Conservation (phyloP, 148 eudicot genomes). For the Silene latifolia region DNA sequence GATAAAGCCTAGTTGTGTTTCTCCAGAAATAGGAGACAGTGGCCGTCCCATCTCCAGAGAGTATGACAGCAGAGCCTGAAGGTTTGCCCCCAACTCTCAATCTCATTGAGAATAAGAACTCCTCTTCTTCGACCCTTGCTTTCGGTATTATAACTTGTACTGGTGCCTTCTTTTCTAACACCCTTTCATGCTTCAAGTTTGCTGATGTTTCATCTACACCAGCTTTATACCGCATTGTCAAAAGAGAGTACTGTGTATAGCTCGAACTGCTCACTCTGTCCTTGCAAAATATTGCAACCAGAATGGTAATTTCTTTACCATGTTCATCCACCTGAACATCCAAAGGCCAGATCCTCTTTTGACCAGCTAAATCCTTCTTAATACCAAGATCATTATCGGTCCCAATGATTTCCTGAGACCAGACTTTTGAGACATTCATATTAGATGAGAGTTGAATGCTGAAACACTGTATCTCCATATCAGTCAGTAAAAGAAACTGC, state of each 20-base stretch:
- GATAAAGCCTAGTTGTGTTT: slow-evolving; percentile 70
- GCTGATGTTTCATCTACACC: slow-evolving; percentile 45
- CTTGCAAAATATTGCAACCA: slow-evolving; percentile 82
- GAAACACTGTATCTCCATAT: slow-evolving; percentile 81
- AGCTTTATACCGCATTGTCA: slow-evolving; percentile 83
- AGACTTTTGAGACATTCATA: slow-evolving; percentile 53
- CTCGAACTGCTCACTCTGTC: slow-evolving; percentile 85
- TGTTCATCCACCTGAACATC: slow-evolving; percentile 74
- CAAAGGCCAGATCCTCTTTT: slow-evolving; percentile 88
- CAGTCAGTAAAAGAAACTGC: slow-evolving; percentile 75
- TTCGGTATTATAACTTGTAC: slow-evolving; percentile 77
- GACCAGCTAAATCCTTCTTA: slow-evolving; percentile 92
- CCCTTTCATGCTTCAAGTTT: slow-evolving; percentile 38
- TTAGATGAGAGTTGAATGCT: slow-evolving; percentile 41
- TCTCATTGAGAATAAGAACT: slow-evolving; percentile 83
- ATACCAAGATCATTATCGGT: slow-evolving; percentile 78
- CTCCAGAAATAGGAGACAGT: slow-evolving; percentile 77
- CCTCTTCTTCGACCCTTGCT: slow-evolving; percentile 92
- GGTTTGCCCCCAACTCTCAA: slow-evolving; percentile 89
- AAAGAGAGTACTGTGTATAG: slow-evolving; percentile 86
- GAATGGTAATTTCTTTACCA: slow-evolving; percentile 78
- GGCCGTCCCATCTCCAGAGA: slow-evolving; percentile 95
- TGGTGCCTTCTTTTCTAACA: slow-evolving; percentile 85
- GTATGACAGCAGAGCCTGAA: slow-evolving; percentile 81
- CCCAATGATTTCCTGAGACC: slow-evolving; percentile 89